Conservation (phyloP, 202 grass and related monocot species). For the Zizania palustris region DNA sequence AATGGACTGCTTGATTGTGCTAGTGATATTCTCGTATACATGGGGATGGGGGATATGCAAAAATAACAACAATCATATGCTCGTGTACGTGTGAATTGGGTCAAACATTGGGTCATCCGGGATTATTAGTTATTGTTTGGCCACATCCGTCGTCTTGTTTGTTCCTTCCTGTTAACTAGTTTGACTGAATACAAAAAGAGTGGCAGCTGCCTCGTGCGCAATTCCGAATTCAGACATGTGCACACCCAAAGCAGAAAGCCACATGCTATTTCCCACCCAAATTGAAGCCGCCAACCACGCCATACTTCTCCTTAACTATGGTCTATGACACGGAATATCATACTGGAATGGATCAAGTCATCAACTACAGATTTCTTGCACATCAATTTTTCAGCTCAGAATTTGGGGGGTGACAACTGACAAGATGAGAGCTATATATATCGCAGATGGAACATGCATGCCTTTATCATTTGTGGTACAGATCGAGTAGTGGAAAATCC, state of each 20-base stretch:
- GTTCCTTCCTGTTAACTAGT: neutral
- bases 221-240: neutral
- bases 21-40: no score
- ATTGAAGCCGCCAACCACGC: neutral
- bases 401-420: neutral
- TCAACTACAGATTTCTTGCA: no score
- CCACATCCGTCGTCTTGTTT: neutral
- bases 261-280: neutral
- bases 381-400: neutral
- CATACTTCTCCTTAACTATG: neutral
- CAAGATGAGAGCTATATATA: neutral
- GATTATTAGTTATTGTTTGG: no score
- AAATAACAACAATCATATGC: neutral
- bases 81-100: neutral
- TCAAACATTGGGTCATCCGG: neutral
- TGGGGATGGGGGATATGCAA: no score
- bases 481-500: no score
- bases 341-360: no score
- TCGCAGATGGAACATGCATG: no score
- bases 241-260: neutral
- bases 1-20: no score
- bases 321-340: no score
- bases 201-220: neutral
- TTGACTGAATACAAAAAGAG: no score
- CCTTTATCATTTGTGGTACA: no score